Percentiles rank a stretch among this genome's conserved stretches.
Evolutionary conservation across 2,329 filamentous ascomycete species (phyloP).

Genomic region (Colletotrichum sansevieriae): DNA sequence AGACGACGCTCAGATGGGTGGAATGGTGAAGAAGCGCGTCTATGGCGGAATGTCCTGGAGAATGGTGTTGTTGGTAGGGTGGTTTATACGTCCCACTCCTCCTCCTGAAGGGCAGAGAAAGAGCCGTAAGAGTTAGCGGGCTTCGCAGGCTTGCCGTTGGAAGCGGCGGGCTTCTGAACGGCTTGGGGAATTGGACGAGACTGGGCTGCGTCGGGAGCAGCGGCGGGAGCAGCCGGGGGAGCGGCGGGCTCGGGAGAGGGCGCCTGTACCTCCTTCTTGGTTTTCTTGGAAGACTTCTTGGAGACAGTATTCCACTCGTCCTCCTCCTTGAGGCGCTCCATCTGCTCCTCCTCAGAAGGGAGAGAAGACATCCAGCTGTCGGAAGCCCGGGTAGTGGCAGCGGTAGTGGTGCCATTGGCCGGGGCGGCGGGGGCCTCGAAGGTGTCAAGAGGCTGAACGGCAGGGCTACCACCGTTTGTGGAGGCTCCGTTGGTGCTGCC

Average conservation of each 20-base stretch:
- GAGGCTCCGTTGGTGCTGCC: slow-evolving; percentile 51
- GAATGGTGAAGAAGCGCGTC: slow-evolving; percentile 9
- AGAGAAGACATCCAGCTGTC: slow-evolving; percentile 64
- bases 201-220: slow-evolving; percentile 44
- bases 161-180: slow-evolving; percentile 47
- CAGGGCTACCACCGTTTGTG: slow-evolving; percentile 50
- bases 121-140: slow-evolving; percentile 51
- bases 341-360: slow-evolving; percentile 73
- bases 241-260: slow-evolving; percentile 54
- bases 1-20: slow-evolving; percentile 26
- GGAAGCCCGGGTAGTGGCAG: slow-evolving; percentile 50
- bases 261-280: slow-evolving; percentile 56
- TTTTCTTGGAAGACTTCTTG: slow-evolving; percentile 58
- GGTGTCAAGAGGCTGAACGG: slow-evolving; percentile 69
- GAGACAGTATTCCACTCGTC: slow-evolving; percentile 73
- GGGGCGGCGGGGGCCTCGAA: slow-evolving; percentile 56
- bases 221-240: slow-evolving; percentile 44
- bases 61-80: slow-evolving; percentile 14
- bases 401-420: slow-evolving; percentile 50
- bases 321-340: slow-evolving; percentile 67
- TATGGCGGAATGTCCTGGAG: slow-evolving; percentile 35
- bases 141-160: slow-evolving; percentile 49
- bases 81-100: slow-evolving; percentile 66
- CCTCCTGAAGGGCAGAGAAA: slow-evolving; percentile 63
- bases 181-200: slow-evolving; percentile 47